Percentiles rank a stretch among this genome's conserved stretches.
These are phyloP conservation scores for Mentha longifolia DNA, from an alignment of 257 asterid species.

Conservation along the genomic window DNA sequence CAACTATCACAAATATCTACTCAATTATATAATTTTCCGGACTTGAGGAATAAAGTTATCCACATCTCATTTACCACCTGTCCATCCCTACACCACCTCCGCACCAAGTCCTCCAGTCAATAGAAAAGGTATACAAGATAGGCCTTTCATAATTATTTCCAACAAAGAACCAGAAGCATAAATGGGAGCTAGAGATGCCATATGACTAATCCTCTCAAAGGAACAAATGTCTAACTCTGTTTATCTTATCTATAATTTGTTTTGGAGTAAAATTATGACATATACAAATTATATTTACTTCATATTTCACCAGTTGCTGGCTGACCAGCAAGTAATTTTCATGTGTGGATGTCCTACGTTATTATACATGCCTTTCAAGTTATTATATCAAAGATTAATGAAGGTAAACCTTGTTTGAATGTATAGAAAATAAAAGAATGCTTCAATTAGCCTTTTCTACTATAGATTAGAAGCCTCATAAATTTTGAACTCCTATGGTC, in stretches of 20 bases:
- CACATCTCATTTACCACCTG: not conserved
- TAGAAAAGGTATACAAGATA: not conserved
- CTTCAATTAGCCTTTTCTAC: not conserved
- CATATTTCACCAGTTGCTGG: not conserved
- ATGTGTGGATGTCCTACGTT: not conserved
- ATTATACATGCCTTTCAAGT: not conserved
- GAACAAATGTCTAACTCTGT: not conserved
- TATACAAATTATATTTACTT: not conserved
- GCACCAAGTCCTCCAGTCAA: conserved; percentile 5
- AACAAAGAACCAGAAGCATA: not conserved
- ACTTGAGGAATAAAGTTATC: not conserved
- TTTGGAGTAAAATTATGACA: not conserved
- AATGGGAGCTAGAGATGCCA: not conserved
- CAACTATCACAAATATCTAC: conserved; percentile 21
- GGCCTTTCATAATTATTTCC: conserved; percentile 7
- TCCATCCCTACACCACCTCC: not conserved
- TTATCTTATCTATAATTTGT: not conserved
- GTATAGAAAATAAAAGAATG: not conserved
- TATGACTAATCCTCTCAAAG: not conserved
- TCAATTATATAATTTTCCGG: not conserved
- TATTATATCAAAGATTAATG: not conserved
- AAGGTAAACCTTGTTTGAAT: not conserved
- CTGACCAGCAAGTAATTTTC: not conserved
- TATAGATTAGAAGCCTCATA: conserved; percentile 5
- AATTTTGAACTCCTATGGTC: not conserved